A percentile compares a stretch with the other conserved stretches of the same genome.
Conservation (phyloP, 345 rosid genomes). For the rapeseed (Brassica napus) region Da-Ae NC_063449.1:46039501-46040000, state of each 20-base stretch:
- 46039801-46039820: too few species aligned
- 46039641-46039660: neutral
- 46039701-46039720: neutral
- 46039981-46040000: too few species aligned
- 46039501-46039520: neutral
- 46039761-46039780: too few species aligned
- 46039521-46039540: too few species aligned
- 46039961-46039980: too few species aligned
- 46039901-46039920: neutral
- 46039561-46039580: neutral
- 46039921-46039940: too few species aligned
- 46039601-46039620: neutral
- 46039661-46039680: neutral
- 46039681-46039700: neutral
- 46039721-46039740: neutral
- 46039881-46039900: constrained; percentile 36
- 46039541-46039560: neutral
- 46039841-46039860: too few species aligned
- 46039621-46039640: neutral
- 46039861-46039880: too few species aligned
- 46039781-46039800: too few species aligned
- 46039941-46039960: too few species aligned
- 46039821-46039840: too few species aligned
- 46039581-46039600: neutral
- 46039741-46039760: too few species aligned